Evolutionary conservation across 352 stramenopile species (phyloP).

Genomic region (Globisporangium solare): DNA sequence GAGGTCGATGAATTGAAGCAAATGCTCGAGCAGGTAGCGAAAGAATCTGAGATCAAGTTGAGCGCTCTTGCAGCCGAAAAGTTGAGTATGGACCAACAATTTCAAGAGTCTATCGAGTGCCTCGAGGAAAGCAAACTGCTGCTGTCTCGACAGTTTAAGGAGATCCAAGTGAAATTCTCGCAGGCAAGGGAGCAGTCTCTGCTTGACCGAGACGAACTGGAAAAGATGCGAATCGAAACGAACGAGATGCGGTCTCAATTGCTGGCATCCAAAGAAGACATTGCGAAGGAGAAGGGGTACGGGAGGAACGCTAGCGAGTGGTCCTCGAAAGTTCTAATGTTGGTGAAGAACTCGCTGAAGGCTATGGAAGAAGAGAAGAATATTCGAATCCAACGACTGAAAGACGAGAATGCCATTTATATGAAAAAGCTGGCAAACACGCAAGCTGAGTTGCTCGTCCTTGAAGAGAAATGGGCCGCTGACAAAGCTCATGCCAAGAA

Average conservation of each 20-base stretch:
- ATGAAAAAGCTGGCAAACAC: constrained; percentile 49
- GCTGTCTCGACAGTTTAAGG: constrained; percentile 47
- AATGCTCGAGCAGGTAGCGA: constrained; percentile 31
- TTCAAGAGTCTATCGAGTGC: constrained; percentile 29
- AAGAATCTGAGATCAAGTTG: constrained; percentile 36
- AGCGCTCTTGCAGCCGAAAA: constrained; percentile 26
- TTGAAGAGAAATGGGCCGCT: constrained; percentile 38
- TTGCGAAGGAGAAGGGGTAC: constrained; percentile 51
- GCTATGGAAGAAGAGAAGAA: constrained; percentile 67
- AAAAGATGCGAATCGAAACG: constrained; percentile 44
- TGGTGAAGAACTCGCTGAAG: constrained; percentile 57
- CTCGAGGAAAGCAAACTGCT: constrained; percentile 53
- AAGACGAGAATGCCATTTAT: constrained; percentile 43
- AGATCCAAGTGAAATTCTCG: constrained; percentile 54
- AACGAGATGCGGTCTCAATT: constrained; percentile 44
- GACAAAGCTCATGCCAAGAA: constrained; percentile 27
- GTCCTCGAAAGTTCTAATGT: constrained; percentile 46
- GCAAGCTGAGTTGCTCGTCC: constrained; percentile 51
- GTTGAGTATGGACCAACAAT: constrained; percentile 29
- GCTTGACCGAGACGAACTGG: constrained; percentile 59
- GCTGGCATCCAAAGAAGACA: constrained; percentile 39
- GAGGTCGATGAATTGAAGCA: constrained; percentile 38
- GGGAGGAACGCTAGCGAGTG: constrained; percentile 44
- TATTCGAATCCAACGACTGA: constrained; percentile 35
- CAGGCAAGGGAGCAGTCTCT: constrained; percentile 50